Evolutionary conservation across 2,329 filamentous ascomycete genomes (phyloP).

Genomic region (Rugonectria rugulosa): DNA sequence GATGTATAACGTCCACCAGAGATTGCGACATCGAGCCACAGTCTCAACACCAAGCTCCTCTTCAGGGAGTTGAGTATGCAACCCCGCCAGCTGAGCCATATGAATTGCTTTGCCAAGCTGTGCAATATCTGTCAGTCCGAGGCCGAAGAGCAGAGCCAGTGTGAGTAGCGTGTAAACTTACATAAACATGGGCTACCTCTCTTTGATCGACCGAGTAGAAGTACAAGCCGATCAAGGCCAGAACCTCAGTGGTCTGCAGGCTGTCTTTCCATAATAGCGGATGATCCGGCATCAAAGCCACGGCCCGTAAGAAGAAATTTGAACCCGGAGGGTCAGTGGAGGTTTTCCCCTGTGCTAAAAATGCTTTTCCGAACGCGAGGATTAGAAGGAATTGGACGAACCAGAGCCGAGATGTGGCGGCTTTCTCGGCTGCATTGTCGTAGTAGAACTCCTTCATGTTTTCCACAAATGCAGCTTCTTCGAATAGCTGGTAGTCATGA

Average conservation of each 20-base stretch:
- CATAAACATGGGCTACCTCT: conserved; percentile 43
- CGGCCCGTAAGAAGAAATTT: conserved; percentile 43
- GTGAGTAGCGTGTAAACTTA: conserved; percentile 21
- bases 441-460: conserved; percentile 37
- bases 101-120: conserved; percentile 50
- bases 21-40: conserved; percentile 43
- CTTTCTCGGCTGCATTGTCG: conserved; percentile 28
- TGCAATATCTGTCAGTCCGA: no score
- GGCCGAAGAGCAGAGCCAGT: fast-evolving
- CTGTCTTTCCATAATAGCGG: conserved; percentile 46
- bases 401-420: conserved; percentile 47
- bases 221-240: conserved; percentile 47
- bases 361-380: conserved; percentile 49
- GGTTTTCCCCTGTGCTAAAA: conserved; percentile 33
- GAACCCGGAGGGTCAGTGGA: conserved; percentile 42
- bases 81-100: conserved; percentile 50
- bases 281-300: conserved; percentile 47
- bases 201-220: conserved; percentile 48
- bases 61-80: conserved; percentile 51
- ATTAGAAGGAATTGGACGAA: conserved; percentile 60
- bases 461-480: conserved; percentile 41
- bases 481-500: conserved; percentile 46
- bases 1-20: conserved; percentile 53
- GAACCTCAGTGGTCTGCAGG: conserved; percentile 46
- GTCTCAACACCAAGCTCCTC: conserved; percentile 43